Evolutionary conservation across 176 grass and related monocot genomes (phyloP).

Genomic region (Thinopyrum elongatum): DNA sequence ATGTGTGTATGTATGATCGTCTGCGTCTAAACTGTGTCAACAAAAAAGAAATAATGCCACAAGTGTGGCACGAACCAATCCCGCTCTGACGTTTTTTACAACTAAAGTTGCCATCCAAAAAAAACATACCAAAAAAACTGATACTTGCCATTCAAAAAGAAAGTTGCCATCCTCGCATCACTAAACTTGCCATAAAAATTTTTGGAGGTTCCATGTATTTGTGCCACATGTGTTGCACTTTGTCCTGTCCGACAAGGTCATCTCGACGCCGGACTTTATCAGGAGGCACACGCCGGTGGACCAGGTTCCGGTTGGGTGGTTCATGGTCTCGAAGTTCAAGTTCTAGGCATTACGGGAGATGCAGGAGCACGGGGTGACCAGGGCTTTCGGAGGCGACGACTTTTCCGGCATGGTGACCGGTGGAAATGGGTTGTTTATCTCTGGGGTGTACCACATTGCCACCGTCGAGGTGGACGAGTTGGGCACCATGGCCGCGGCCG

Average conservation of each 20-base stretch:
- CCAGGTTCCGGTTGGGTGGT: background rate
- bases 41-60: no score
- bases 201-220: no score
- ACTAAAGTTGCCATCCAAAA: no score
- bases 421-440: background rate
- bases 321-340: conserved; percentile 36
- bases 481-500: conserved; percentile 21
- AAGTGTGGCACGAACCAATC: no score
- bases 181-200: no score
- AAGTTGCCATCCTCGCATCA: no score
- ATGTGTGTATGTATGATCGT: no score
- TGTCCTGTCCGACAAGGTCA: background rate
- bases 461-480: conserved; percentile 38
- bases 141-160: no score
- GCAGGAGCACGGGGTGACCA: background rate
- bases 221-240: no score
- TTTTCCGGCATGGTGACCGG: conserved; percentile 32
- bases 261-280: conserved; percentile 27
- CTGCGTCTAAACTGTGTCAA: no score
- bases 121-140: no score
- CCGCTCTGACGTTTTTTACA: no score
- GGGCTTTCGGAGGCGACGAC: conserved; percentile 25
- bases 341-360: conserved; percentile 26
- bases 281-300: conserved; percentile 1
- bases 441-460: conserved; percentile 15